Conservation (phyloP, 495 filamentous ascomycete species). For the Thermothielavioides terrestris region DNA sequence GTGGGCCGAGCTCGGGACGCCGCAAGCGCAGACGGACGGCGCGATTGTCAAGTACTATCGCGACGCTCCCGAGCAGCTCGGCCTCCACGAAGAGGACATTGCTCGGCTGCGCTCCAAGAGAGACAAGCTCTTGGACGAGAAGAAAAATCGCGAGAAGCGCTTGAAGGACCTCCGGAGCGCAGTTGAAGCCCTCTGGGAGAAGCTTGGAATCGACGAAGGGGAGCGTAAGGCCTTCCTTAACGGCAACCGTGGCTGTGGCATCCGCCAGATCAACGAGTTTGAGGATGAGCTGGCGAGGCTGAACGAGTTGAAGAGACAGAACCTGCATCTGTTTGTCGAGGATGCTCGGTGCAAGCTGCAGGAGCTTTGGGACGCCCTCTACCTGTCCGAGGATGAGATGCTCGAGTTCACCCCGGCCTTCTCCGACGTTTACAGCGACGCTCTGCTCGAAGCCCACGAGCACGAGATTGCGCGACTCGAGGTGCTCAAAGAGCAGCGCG, state of each 20-base stretch:
- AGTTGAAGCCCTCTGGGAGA: slow-evolving; percentile 82
- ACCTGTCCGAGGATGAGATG: slow-evolving; percentile 96
- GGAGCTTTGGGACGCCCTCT: slow-evolving; percentile 88
- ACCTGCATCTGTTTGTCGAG: slow-evolving; percentile 90
- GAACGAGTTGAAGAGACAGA: slow-evolving; percentile 88
- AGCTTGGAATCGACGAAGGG: slow-evolving; percentile 68
- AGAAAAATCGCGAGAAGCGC: slow-evolving; percentile 72
- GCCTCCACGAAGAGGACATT: slow-evolving; percentile 80
- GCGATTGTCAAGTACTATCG: slow-evolving; percentile 80
- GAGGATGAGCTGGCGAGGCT: slow-evolving; percentile 80
- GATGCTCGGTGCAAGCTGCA: slow-evolving; percentile 83
- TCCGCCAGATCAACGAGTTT: slow-evolving; percentile 85
- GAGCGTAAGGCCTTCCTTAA: slow-evolving; percentile 78
- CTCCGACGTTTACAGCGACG: slow-evolving; percentile 81
- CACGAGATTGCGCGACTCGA: slow-evolving; percentile 78
- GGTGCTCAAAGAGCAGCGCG: slow-evolving; percentile 75
- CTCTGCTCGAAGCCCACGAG: slow-evolving; percentile 80
- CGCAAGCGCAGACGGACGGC: slow-evolving; percentile 83
- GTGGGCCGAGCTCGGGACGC: slow-evolving; percentile 90
- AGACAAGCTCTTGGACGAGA: slow-evolving; percentile 88
- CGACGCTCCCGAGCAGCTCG: slow-evolving; percentile 85
- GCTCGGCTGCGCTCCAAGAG: slow-evolving; percentile 59
- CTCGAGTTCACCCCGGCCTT: slow-evolving; percentile 93
- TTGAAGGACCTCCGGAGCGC: slow-evolving; percentile 64
- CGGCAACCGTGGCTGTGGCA: slow-evolving; percentile 61